These are phyloP conservation scores for Whalleya microplaca DNA, from an alignment of 2,329 filamentous ascomycete species.

Conservation along the genomic window DNA sequence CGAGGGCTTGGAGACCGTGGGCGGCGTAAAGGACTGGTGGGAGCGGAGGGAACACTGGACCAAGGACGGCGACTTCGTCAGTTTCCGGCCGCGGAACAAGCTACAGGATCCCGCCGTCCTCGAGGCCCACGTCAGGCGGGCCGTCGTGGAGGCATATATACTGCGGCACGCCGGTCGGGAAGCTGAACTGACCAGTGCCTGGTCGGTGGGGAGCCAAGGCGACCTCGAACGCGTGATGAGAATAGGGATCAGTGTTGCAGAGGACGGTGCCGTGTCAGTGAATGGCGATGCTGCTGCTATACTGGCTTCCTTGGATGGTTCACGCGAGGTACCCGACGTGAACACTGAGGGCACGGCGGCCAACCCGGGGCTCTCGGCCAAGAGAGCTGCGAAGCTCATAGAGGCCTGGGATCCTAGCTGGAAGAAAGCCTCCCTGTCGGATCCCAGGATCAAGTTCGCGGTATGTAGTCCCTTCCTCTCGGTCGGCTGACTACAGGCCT, in stretches of 20 bases:
- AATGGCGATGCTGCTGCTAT: constrained; percentile 43
- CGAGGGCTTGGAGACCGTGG: constrained; percentile 52
- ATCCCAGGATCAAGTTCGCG: constrained; percentile 70
- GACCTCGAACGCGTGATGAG: constrained; percentile 42
- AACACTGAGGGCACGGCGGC: constrained; percentile 3
- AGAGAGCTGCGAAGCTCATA: constrained; percentile 48
- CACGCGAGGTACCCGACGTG: constrained; percentile 24
- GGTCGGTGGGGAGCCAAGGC: constrained; percentile 34
- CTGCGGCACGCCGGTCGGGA: constrained; percentile 42
- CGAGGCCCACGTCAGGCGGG: constrained; percentile 53
- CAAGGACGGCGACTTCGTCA: constrained; percentile 46
- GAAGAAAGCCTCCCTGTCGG: constrained; percentile 59
- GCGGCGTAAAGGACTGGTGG: constrained; percentile 57
- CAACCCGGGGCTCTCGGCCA: constrained; percentile 30
- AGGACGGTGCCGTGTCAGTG: constrained; percentile 46
- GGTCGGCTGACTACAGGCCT: not conserved
- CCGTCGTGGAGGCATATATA: constrained; percentile 56
- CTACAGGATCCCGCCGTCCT: constrained; percentile 49
- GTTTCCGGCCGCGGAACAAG: constrained; percentile 46
- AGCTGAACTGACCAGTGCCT: constrained; percentile 25
- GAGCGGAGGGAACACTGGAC: constrained; percentile 57
- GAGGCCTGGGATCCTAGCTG: constrained; percentile 58
- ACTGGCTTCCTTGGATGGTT: constrained; percentile 36
- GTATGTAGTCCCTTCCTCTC: constrained; percentile 55
- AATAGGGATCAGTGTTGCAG: constrained; percentile 42